Evolutionary conservation across 306 rosid species (phyloP).

Genomic region (Mucuna pruriens): DNA sequence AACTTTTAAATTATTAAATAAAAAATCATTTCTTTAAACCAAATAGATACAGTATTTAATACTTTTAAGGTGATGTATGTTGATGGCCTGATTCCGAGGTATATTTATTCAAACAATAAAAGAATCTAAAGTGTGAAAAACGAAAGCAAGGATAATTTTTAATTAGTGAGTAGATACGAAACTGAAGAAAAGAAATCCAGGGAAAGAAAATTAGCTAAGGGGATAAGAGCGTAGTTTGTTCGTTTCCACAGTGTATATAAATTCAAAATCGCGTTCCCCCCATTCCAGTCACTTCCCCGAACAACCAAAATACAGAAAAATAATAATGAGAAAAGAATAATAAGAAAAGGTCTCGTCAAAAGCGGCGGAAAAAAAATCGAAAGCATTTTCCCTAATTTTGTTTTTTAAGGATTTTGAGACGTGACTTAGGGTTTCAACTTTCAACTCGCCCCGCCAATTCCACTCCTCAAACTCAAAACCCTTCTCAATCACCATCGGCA

Average conservation of each 20-base stretch:
- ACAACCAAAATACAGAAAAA: slow-evolving; percentile 21
- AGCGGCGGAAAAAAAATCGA: slow-evolving; percentile 50
- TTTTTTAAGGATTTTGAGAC: slow-evolving; percentile 33
- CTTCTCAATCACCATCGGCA: slow-evolving; percentile 23
- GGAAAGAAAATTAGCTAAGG: not conserved
- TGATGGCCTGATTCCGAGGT: not conserved
- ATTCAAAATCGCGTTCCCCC: slow-evolving; percentile 77
- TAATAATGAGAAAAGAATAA: not conserved
- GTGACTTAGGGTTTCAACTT: slow-evolving; percentile 75
- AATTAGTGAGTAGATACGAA: not conserved
- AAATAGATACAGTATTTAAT: not conserved
- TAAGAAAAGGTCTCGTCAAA: slow-evolving; percentile 27
- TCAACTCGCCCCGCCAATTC: slow-evolving; percentile 64
- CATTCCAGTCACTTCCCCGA: slow-evolving; percentile 39
- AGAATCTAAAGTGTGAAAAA: not conserved
- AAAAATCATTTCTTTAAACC: not conserved
- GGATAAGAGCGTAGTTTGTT: slow-evolving; percentile 20
- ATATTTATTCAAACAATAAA: not conserved
- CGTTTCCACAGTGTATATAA: slow-evolving; percentile 36
- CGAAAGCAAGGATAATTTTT: not conserved
- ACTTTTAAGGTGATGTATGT: no score
- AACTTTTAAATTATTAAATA: not conserved
- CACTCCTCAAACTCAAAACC: not conserved
- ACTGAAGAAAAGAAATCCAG: not conserved
- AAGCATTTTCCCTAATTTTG: slow-evolving; percentile 28